These are phyloP conservation scores for Sphenostylis stenocarpa DNA, from an alignment of 306 rosid genomes.

Conservation along the genomic window DNA sequence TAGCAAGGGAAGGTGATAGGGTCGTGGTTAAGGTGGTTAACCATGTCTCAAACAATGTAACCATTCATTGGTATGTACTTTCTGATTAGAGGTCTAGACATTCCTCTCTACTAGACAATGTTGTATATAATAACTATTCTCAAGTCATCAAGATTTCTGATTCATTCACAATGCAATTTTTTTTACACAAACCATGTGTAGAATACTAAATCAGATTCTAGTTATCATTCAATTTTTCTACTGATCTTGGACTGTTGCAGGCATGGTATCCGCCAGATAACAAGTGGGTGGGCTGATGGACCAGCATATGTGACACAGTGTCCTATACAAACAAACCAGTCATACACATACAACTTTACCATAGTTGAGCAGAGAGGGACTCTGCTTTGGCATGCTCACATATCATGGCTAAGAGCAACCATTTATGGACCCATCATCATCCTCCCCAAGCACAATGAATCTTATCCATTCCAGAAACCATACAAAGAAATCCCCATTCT, in stretches of 20 bases:
- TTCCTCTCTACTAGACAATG: background rate
- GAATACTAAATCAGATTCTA: background rate
- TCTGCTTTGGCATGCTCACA: constrained; percentile 81
- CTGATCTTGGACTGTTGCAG: constrained; percentile 35
- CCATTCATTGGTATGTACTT: constrained; percentile 70
- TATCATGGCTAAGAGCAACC: constrained; percentile 77
- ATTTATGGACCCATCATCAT: constrained; percentile 77
- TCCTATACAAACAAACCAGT: constrained; percentile 67
- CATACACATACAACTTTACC: constrained; percentile 74
- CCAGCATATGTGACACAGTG: constrained; percentile 91
- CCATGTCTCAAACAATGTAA: constrained; percentile 63
- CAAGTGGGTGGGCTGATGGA: constrained; percentile 82
- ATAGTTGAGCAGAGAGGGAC: constrained; percentile 80
- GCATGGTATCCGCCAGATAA: constrained; percentile 75
- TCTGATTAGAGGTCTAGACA: background rate
- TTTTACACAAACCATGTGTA: background rate
- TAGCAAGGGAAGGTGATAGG: constrained; percentile 84
- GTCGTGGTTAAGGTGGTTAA: constrained; percentile 65
- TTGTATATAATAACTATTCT: background rate
- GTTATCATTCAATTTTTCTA: background rate
- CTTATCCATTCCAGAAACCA: constrained; percentile 78
- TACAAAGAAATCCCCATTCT: constrained; percentile 64
- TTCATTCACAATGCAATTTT: background rate
- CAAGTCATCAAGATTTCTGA: background rate
- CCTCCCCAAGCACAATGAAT: constrained; percentile 61